Conservation (phyloP, 192 early-diverging fungal species). For the Endogone sp. region DNA sequence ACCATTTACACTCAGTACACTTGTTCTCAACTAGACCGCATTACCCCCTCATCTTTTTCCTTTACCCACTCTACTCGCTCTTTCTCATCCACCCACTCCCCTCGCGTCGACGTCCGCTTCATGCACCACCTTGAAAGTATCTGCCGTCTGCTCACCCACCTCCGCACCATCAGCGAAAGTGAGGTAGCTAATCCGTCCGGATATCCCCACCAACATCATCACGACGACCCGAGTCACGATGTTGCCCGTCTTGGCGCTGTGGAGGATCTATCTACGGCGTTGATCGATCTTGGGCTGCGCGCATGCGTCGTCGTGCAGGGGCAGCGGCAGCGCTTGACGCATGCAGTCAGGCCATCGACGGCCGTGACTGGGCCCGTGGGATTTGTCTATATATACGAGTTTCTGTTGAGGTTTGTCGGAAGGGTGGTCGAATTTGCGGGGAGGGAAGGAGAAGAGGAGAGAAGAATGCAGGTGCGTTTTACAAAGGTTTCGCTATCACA, state of each 20-base stretch:
- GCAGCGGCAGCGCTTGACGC: conserved; percentile 3
- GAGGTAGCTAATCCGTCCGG: conserved; percentile 4
- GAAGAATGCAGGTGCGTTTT: neutral
- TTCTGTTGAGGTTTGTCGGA: conserved; percentile 22
- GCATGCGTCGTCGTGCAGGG: conserved; percentile 26
- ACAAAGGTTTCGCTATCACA: neutral
- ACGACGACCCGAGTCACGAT: neutral
- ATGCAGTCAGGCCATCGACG: conserved; percentile 14
- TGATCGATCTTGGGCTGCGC: conserved; percentile 23
- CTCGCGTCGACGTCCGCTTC: conserved; percentile 13
- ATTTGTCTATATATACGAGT: conserved; percentile 28
- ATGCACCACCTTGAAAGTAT: conserved; percentile 18
- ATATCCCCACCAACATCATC: conserved; percentile 6
- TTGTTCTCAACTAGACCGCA: conserved; percentile 8
- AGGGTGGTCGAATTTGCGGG: conserved; percentile 27
- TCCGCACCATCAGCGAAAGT: conserved; percentile 7
- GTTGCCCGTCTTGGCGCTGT: neutral
- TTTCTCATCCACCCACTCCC: neutral
- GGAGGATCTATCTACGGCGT: conserved; percentile 11
- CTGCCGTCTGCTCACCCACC: conserved; percentile 1
- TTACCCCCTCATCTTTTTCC: neutral
- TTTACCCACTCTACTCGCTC: neutral
- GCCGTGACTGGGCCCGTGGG: conserved; percentile 9
- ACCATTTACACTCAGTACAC: conserved; percentile 18
- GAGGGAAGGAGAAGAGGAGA: conserved; percentile 9